Conservation (phyloP, 2,329 filamentous ascomycete species). For the Penicillium sp. region DNA sequence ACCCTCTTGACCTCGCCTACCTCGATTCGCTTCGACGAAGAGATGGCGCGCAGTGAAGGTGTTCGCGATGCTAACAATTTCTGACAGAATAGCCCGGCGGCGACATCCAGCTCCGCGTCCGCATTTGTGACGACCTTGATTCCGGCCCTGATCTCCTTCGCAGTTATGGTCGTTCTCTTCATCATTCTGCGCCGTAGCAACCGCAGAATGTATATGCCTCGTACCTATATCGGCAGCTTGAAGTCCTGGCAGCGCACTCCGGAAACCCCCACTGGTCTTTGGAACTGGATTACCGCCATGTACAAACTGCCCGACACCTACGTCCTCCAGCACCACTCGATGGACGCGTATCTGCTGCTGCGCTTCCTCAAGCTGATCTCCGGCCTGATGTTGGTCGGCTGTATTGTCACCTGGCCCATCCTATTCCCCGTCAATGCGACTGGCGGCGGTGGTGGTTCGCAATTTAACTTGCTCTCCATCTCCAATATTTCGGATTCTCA, state of each 20-base stretch:
- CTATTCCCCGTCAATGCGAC: conserved; percentile 89
- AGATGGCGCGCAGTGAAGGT: neutral
- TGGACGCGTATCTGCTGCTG: conserved; percentile 90
- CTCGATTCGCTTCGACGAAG: neutral
- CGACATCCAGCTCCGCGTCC: conserved; percentile 47
- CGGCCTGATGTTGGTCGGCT: conserved; percentile 82
- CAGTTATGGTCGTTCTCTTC: conserved; percentile 57
- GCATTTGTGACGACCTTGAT: conserved; percentile 58
- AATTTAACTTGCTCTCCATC: conserved; percentile 81
- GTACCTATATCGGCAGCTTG: conserved; percentile 61
- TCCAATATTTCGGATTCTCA: conserved; percentile 68
- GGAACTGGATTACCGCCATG: conserved; percentile 73
- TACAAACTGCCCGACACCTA: conserved; percentile 74
- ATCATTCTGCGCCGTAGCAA: conserved; percentile 57
- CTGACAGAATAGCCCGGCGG: conserved; percentile 22
- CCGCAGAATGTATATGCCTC: conserved; percentile 60
- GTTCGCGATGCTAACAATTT: neutral
- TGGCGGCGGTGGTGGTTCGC: conserved; percentile 66
- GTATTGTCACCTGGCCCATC: conserved; percentile 83
- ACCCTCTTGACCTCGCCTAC: neutral
- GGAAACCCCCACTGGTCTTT: conserved; percentile 63
- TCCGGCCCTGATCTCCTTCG: conserved; percentile 52
- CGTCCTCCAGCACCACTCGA: conserved; percentile 85
- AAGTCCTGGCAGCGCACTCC: conserved; percentile 63
- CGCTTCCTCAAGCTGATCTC: conserved; percentile 83